A percentile compares a stretch with the other conserved stretches of the same genome.
Evolutionary conservation across 345 rosid species (phyloP).

Genomic region (Mallotus nudiflorus): DNA sequence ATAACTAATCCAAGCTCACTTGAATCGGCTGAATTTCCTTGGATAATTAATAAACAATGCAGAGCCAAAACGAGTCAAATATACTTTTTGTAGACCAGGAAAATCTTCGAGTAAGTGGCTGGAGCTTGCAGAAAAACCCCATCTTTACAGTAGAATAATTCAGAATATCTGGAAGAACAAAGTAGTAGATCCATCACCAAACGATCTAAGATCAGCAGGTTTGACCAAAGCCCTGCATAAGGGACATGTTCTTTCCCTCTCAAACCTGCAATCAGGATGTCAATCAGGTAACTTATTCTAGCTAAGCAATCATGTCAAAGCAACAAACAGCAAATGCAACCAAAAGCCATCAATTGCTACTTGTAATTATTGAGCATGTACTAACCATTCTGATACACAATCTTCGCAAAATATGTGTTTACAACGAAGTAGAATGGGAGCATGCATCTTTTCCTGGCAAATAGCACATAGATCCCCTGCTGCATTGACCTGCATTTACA

Average conservation of each 20-base stretch:
- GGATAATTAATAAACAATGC: constrained; percentile 9
- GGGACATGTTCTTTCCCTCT: constrained; percentile 97
- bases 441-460: constrained; percentile 99
- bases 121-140: constrained; percentile 19
- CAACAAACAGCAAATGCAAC: neutral
- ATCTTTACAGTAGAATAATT: constrained; percentile 18
- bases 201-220: constrained; percentile 89
- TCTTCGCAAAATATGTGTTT: constrained; percentile 98
- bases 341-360: neutral
- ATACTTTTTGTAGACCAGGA: constrained; percentile 3
- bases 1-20: constrained; percentile 8
- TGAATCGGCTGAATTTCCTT: constrained; percentile 3
- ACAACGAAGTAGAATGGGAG: constrained; percentile 89
- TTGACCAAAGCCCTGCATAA: constrained; percentile 95
- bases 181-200: constrained; percentile 96
- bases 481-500: constrained; percentile 72
- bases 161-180: constrained; percentile 91
- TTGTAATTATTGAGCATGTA: neutral
- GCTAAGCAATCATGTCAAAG: neutral
- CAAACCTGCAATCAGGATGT: constrained; percentile 70
- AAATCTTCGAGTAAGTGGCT: neutral
- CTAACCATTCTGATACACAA: constrained; percentile 97
- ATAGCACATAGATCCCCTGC: constrained; percentile 96
- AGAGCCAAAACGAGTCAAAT: constrained; percentile 4
- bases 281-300: constrained; percentile 1